A percentile compares a stretch with the other conserved stretches of the same genome.
Conservation (phyloP, 345 rosid species). For the Cardiospermum halicacabum region DNA sequence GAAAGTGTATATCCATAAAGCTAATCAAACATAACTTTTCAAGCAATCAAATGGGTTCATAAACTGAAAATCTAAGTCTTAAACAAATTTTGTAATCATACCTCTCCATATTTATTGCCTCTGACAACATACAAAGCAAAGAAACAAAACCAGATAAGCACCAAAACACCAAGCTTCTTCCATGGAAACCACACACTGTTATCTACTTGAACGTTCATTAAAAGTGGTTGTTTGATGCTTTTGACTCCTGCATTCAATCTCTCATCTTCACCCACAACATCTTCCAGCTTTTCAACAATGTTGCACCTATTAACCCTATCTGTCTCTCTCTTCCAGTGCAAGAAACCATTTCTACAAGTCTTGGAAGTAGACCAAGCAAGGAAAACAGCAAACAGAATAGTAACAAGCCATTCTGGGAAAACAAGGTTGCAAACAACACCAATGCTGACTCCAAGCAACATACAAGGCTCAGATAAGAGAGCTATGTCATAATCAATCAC, state of each 20-base stretch:
- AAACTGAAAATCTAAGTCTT: background rate
- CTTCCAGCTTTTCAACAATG: conserved; percentile 28
- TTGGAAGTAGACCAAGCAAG: conserved; percentile 74
- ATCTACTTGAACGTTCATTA: conserved; percentile 19
- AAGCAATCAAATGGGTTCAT: background rate
- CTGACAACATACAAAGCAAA: conserved; percentile 58
- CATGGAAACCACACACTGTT: conserved; percentile 45
- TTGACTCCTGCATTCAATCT: conserved; percentile 16
- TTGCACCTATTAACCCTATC: conserved; percentile 29
- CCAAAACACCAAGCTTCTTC: conserved; percentile 57
- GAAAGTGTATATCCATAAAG: background rate
- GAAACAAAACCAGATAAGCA: conserved; percentile 74
- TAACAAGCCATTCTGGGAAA: conserved; percentile 87
- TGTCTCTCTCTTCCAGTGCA: conserved; percentile 61
- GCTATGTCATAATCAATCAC: conserved; percentile 70
- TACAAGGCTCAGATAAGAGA: conserved; percentile 73
- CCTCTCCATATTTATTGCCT: conserved; percentile 67
- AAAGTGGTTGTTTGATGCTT: conserved; percentile 34
- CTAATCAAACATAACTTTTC: background rate
- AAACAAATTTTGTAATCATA: conserved; percentile 12
- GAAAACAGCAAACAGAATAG: conserved; percentile 58
- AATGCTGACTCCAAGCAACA: conserved; percentile 81
- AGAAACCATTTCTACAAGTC: conserved; percentile 64
- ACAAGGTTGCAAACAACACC: conserved; percentile 75
- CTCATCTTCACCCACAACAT: conserved; percentile 23